phyloP scores from a whole-genome alignment of 441 rosid genomes.

The Erysimum cheiri region DNA sequence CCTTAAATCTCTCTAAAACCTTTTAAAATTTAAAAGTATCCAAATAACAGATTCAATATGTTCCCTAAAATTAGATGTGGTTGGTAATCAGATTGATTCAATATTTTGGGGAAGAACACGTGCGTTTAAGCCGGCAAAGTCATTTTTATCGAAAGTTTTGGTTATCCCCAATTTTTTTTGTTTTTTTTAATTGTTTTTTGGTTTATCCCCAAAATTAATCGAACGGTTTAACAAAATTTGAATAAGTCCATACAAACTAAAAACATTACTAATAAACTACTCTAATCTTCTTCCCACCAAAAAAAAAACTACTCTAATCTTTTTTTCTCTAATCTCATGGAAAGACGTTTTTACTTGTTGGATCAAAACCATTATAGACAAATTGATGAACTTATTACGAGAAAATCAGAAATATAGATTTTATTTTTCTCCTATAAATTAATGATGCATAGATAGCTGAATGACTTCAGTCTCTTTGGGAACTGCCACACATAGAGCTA shows the following conservation, averaged over 20 bases:
- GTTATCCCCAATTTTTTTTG: no score
- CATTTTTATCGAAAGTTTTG: neutral
- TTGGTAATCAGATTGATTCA: neutral
- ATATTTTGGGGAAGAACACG: no score
- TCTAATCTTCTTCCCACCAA: no score
- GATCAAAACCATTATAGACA: neutral
- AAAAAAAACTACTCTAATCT: no score
- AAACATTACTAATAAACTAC: no score
- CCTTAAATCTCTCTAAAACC: no score
- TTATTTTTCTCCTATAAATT: neutral
- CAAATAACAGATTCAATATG: no score
- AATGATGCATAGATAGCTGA: conserved; percentile 16
- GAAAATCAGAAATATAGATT: neutral
- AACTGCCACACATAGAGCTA: conserved; percentile 12
- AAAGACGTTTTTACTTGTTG: neutral
- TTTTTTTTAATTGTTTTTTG: neutral
- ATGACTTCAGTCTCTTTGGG: conserved; percentile 5
- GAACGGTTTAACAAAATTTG: neutral
- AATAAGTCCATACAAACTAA: no score
- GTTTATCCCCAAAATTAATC: neutral
- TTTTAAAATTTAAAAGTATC: no score
- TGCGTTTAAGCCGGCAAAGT: neutral
- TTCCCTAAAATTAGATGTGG: neutral
- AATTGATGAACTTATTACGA: neutral
- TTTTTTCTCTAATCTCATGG: neutral